Base-by-base conservation (phyloP, 805 yeast genomes). In the Saccharomyces paradoxus region DNA sequence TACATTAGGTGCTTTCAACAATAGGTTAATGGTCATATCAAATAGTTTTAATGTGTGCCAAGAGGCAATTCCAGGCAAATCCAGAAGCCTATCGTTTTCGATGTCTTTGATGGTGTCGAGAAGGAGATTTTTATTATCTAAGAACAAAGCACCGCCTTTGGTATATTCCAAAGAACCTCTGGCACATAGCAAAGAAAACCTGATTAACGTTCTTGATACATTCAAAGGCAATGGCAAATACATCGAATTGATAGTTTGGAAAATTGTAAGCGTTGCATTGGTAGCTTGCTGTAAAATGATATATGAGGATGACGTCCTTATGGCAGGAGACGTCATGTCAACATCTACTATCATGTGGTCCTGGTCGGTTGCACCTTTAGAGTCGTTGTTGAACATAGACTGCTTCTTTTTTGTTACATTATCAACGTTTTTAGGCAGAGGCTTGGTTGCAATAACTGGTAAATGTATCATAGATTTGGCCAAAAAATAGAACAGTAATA, bases 121-220 rank as follows among this genome's bases (percentile, higher is more conserved):
- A 49, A 89, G 69, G 50, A 87, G 71, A 32, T 70, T 75, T 59
- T 82, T 85, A 64, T 84, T 81, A 51, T 84, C 89, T 63, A 82
- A 87, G 64, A 84, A 83, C 53, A 89, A 70, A 1, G 92, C 83
- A 0, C 96, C 96, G 41, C 90, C 89, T 65, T 88, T 82, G 2
- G 88, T 83, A 65, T 87, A 89, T 58, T 89, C 96, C 54, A 90
- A 73, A 0, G 89, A 81, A 14, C 95, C 90, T 58, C 81, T 81
- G 0, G 90, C 89, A 28, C 84, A 86, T 49, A 86, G 62, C 30
- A 87, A 71, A 0, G 86, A 76, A 58, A 84, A 77, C 50, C 89
- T 72, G 2, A 87, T 82, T 61, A 80, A 81, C 56, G 84, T 81
- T 56, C 89, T 69, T 0, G 86, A 74, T 9, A 81, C 69, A 58